Conservation (phyloP, 2,329 filamentous ascomycete genomes). For the Cytospora mali region DNA sequence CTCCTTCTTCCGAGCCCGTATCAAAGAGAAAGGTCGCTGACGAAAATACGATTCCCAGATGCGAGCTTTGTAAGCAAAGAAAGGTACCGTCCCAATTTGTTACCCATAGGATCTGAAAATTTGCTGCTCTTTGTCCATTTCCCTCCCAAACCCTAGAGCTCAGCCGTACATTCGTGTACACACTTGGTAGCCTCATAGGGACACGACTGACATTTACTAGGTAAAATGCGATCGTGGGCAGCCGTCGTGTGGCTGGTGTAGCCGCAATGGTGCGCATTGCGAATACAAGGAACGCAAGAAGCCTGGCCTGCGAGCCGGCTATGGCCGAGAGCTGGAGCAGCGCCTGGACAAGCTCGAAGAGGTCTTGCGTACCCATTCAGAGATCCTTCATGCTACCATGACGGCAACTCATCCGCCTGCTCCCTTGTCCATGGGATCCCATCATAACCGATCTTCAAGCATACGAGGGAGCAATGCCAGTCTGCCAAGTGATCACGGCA, state of each 20-base stretch:
- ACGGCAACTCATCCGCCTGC: constrained; percentile 38
- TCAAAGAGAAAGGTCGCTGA: constrained; percentile 35
- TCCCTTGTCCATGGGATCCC: constrained; percentile 28
- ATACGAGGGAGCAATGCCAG: constrained; percentile 54
- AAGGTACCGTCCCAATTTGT: constrained; percentile 57
- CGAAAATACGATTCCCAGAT: constrained; percentile 52
- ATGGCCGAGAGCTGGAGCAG: constrained; percentile 73
- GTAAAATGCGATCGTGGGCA: constrained; percentile 78
- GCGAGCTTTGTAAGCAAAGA: constrained; percentile 79
- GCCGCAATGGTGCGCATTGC: constrained; percentile 62
- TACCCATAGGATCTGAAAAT: constrained; percentile 20
- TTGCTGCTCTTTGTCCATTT: not conserved
- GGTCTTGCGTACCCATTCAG: constrained; percentile 65
- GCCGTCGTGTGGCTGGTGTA: constrained; percentile 71
- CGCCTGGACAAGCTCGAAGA: constrained; percentile 71
- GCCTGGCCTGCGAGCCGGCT: constrained; percentile 66
- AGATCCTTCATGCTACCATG: constrained; percentile 64
- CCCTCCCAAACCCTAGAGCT: not conserved
- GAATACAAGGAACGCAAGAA: constrained; percentile 73
- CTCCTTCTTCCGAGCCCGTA: constrained; percentile 26
- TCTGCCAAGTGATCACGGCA: constrained; percentile 58
- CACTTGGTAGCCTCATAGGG: not conserved
- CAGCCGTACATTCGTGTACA: not conserved
- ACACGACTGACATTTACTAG: constrained; percentile 39
- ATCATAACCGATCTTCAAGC: constrained; percentile 42